phyloP scores from a whole-genome alignment of 768 basidiomycete species.

The Calocybe gangraenosa region DNA sequence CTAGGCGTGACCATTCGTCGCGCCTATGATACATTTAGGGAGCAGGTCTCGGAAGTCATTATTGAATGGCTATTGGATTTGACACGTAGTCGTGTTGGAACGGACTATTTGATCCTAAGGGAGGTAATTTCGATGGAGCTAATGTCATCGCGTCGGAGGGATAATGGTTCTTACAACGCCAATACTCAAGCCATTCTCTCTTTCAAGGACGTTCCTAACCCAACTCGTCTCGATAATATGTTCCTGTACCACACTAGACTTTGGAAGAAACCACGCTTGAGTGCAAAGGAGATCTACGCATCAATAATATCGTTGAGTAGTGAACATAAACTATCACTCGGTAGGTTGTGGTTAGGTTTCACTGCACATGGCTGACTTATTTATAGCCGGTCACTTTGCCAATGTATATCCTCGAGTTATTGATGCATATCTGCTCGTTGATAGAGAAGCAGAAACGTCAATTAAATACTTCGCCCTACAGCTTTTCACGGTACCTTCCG shows the following conservation, averaged over 20 bases:
- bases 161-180: constrained; percentile 40
- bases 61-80: constrained; percentile 85
- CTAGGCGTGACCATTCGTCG: constrained; percentile 86
- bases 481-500: constrained; percentile 87
- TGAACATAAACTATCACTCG: constrained; percentile 72
- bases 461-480: constrained; percentile 93
- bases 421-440: constrained; percentile 87
- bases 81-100: constrained; percentile 64
- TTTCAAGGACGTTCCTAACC: constrained; percentile 42
- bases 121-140: constrained; percentile 73
- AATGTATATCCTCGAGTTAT: constrained; percentile 82
- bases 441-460: constrained; percentile 92
- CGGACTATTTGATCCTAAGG: constrained; percentile 62
- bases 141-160: constrained; percentile 55
- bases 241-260: constrained; percentile 79
- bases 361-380: neutral
- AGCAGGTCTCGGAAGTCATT: constrained; percentile 78
- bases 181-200: constrained; percentile 32
- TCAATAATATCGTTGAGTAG: constrained; percentile 68
- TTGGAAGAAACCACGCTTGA: constrained; percentile 81
- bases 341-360: constrained; percentile 38
- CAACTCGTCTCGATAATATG: constrained; percentile 67
- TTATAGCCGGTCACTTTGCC: constrained; percentile 75
- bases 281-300: constrained; percentile 79
- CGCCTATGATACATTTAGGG: constrained; percentile 84